A percentile compares a stretch with the other conserved stretches of the same genome.
Conservation (phyloP, 1,284 basidiomycete species). For the Leucoagaricus sp. region DNA sequence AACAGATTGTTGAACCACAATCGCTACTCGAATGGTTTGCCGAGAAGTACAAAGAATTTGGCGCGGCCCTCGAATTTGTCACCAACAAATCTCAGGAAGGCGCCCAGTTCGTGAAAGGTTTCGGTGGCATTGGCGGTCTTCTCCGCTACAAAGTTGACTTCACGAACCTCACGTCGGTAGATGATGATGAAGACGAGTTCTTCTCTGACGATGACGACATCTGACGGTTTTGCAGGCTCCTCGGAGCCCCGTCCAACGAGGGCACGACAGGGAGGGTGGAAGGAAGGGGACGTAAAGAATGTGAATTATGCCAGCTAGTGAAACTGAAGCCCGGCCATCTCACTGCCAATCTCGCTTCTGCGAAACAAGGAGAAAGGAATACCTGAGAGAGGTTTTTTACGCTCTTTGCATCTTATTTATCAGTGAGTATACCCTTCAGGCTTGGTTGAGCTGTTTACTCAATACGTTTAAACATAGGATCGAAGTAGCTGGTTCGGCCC, state of each 20-base stretch:
- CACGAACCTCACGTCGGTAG: conserved; percentile 69
- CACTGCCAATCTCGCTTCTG: background rate
- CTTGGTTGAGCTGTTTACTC: too few relatives aligned
- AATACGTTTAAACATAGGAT: background rate
- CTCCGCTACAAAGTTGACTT: conserved; percentile 97
- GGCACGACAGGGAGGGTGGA: conserved; percentile 62
- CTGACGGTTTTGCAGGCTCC: conserved; percentile 84
- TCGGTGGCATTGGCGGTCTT: conserved; percentile 96
- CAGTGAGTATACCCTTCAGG: too few relatives aligned
- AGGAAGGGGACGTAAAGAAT: conserved; percentile 32
- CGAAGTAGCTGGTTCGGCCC: background rate
- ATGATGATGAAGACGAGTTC: conserved; percentile 84
- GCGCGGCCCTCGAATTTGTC: conserved; percentile 90
- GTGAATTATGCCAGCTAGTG: background rate
- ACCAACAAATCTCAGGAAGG: conserved; percentile 95
- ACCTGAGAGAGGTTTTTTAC: background rate
- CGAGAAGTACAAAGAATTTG: conserved; percentile 98
- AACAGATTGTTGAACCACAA: conserved; percentile 78
- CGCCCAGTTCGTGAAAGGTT: conserved; percentile 98
- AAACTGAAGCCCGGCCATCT: background rate
- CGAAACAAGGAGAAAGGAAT: background rate
- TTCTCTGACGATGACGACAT: conserved; percentile 79
- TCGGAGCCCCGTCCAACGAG: conserved; percentile 64
- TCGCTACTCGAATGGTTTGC: conserved; percentile 97
- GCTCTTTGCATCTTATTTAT: background rate